Percentiles rank a stretch among this genome's conserved stretches.
phyloP scores from a whole-genome alignment of 73 alveolate species.

The Tetrahymena elliotti region DNA sequence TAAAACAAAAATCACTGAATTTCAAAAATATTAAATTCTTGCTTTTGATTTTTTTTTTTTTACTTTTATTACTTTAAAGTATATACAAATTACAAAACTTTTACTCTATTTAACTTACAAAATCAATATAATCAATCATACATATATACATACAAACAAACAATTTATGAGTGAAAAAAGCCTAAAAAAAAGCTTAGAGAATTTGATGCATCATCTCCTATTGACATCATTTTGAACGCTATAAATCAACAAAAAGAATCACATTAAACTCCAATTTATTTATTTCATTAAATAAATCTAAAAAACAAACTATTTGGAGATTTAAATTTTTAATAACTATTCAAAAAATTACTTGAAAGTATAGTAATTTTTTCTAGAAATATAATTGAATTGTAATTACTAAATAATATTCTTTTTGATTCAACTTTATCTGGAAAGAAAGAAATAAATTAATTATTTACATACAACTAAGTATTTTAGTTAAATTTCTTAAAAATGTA shows the following conservation, averaged over 20 bases:
- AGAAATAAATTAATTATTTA: no score
- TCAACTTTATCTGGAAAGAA: no score
- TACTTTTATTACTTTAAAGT: neutral
- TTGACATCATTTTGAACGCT: neutral
- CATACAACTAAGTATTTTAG: no score
- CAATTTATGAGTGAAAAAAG: neutral
- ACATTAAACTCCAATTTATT: neutral
- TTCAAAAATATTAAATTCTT: neutral
- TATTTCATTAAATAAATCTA: no score
- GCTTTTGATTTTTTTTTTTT: neutral
- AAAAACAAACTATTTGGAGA: no score
- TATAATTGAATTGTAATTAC: no score
- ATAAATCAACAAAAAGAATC: neutral
- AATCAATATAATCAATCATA: neutral
- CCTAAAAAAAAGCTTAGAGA: neutral
- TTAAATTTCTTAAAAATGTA: no score
- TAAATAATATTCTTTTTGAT: no score
- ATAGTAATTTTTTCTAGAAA: no score
- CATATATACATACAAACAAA: neutral
- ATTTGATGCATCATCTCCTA: neutral
- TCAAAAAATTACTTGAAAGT: no score
- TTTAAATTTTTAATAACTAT: no score
- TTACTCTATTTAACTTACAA: neutral
- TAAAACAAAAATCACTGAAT: neutral
- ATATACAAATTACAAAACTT: neutral